These are phyloP conservation scores for Xylariaceae sp. DNA, from an alignment of 2,329 filamentous ascomycete genomes.

Conservation along the genomic window DNA sequence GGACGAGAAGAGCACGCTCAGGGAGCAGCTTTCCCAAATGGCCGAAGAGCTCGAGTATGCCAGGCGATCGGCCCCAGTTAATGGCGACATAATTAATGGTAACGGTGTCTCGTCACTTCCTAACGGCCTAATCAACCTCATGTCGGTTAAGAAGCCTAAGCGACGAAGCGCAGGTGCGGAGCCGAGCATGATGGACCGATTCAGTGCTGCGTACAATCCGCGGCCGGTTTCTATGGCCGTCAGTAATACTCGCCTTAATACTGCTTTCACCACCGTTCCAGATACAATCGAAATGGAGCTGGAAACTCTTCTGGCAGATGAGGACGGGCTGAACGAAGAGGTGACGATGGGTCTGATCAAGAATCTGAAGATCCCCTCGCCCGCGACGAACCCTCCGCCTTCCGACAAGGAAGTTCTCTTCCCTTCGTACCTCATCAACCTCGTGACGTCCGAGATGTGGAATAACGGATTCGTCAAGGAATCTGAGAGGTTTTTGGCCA, in stretches of 20 bases:
- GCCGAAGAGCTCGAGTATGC: slow-evolving; percentile 89
- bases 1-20: slow-evolving; percentile 76
- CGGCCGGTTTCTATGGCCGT: slow-evolving; percentile 95
- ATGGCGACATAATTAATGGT: slow-evolving; percentile 65
- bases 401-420: slow-evolving; percentile 98
- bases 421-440: slow-evolving; percentile 97
- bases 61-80: slow-evolving; percentile 69
- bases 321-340: slow-evolving; percentile 94
- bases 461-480: slow-evolving; percentile 99
- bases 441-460: slow-evolving; percentile 99
- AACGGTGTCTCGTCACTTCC: slow-evolving; percentile 49
- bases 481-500: slow-evolving; percentile 95
- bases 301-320: slow-evolving; percentile 87
- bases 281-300: slow-evolving; percentile 95
- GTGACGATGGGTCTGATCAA: slow-evolving; percentile 93
- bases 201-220: slow-evolving; percentile 89
- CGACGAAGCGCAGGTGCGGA: slow-evolving; percentile 86
- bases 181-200: slow-evolving; percentile 77
- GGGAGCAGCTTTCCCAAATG: slow-evolving; percentile 82
- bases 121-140: slow-evolving; percentile 88
- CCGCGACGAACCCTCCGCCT: slow-evolving; percentile 78
- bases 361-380: slow-evolving; percentile 92
- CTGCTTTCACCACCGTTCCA: slow-evolving; percentile 71
- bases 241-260: slow-evolving; percentile 62
- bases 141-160: slow-evolving; percentile 96